A percentile compares a stretch with the other conserved stretches of the same genome.
phyloP scores from a whole-genome alignment of 2,329 filamentous ascomycete genomes.

The Sarocladium oryzae region DNA sequence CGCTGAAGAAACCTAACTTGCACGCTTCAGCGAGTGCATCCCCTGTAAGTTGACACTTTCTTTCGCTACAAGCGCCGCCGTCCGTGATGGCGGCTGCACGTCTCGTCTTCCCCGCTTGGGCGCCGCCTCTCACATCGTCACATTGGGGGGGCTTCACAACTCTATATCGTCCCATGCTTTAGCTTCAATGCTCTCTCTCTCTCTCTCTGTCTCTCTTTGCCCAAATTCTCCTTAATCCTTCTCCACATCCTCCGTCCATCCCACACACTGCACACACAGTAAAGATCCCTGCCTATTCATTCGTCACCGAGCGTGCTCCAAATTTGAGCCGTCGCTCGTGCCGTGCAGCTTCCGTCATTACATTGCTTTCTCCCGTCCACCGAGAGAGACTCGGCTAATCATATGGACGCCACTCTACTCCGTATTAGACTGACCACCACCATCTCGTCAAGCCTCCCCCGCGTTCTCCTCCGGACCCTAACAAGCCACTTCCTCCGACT shows the following conservation, averaged over 20 bases:
- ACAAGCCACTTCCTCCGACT: slow-evolving; percentile 52
- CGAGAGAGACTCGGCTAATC: slow-evolving; percentile 7
- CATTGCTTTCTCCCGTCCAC: slow-evolving; percentile 2
- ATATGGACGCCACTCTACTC: slow-evolving; percentile 2
- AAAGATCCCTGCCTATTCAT: no score
- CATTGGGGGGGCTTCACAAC: no score
- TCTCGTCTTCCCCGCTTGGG: no score
- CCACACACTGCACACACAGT: no score
- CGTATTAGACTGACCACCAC: slow-evolving; percentile 1
- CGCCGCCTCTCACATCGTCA: not conserved
- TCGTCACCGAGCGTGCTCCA: no score
- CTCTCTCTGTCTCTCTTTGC: no score
- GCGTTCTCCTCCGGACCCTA: slow-evolving; percentile 38
- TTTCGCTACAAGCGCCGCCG: not conserved
- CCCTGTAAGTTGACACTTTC: slow-evolving; percentile 1
- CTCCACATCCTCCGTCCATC: not conserved
- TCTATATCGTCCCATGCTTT: not conserved
- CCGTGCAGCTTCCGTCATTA: not conserved
- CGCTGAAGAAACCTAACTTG: not conserved
- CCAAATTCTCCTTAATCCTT: no score
- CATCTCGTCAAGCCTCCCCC: slow-evolving; percentile 18
- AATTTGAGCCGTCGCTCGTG: not conserved
- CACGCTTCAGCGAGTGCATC: not conserved
- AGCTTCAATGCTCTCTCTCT: not conserved
- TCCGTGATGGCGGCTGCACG: no score